A percentile compares a stretch with the other conserved stretches of the same genome.
phyloP scores from a whole-genome alignment of 2,329 filamentous ascomycete genomes.

The Lachnellula subtilissima region DNA sequence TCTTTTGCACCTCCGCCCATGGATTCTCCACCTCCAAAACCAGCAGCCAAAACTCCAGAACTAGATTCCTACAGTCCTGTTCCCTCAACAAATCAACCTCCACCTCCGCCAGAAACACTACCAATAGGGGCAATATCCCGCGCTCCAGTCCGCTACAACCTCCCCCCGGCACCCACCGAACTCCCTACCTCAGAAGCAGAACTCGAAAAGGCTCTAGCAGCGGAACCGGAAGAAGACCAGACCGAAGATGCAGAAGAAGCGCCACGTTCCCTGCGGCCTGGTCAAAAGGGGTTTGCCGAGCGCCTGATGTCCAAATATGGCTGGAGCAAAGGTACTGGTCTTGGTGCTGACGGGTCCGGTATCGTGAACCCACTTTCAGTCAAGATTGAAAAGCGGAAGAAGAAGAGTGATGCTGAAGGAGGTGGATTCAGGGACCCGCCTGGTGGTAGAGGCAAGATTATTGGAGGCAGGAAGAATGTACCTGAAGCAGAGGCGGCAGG shows the following conservation, averaged over 20 bases:
- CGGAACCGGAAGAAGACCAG: constrained; percentile 33
- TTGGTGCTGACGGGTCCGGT: constrained; percentile 76
- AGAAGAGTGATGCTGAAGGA: constrained; percentile 71
- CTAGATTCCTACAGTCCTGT: too few relatives aligned
- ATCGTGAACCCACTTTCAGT: constrained; percentile 81
- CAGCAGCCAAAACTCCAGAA: constrained; percentile 30
- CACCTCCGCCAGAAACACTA: constrained; percentile 28
- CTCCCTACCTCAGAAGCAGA: constrained; percentile 49
- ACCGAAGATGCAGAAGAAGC: constrained; percentile 32
- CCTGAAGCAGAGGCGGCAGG: constrained; percentile 38
- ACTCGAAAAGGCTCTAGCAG: constrained; percentile 41
- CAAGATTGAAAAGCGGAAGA: constrained; percentile 80
- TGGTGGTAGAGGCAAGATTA: constrained; percentile 69
- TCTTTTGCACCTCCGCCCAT: constrained; percentile 52
- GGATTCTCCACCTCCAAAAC: constrained; percentile 37
- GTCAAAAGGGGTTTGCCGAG: constrained; percentile 79
- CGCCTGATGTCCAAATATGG: constrained; percentile 91
- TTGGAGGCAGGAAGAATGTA: constrained; percentile 63
- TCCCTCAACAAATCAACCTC: constrained; percentile 20
- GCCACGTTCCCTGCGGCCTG: constrained; percentile 62
- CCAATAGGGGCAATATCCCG: constrained; percentile 63
- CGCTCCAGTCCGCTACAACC: constrained; percentile 69
- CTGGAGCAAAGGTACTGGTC: constrained; percentile 81
- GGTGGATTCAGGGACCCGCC: constrained; percentile 67
- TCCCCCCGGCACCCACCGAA: constrained; percentile 46